Conservation (phyloP, 108 stramenopile genomes). For the Mayamaea pseudoterrestris region DNA sequence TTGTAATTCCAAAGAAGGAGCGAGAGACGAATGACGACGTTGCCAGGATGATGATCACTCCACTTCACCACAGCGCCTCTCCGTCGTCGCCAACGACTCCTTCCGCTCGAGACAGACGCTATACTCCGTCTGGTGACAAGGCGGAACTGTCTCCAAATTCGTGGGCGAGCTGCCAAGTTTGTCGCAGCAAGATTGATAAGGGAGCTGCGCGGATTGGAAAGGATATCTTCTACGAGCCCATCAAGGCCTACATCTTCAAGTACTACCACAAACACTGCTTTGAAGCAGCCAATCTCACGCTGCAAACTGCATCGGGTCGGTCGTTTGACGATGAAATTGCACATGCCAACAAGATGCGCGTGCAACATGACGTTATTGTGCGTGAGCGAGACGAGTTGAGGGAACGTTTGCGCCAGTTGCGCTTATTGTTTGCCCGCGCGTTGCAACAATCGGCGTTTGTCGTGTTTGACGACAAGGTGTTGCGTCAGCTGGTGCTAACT, state of each 20-base stretch:
- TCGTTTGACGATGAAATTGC: background rate
- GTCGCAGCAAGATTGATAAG: background rate
- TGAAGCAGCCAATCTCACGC: background rate
- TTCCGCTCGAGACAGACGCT: too few relatives aligned
- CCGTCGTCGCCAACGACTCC: too few relatives aligned
- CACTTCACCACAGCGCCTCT: too few relatives aligned
- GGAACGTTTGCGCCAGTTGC: background rate
- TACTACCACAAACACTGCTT: constrained; percentile 3
- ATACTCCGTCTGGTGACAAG: too few relatives aligned
- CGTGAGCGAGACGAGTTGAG: background rate
- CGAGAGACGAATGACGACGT: too few relatives aligned
- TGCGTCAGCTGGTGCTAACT: background rate
- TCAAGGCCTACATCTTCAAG: background rate
- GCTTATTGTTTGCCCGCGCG: background rate
- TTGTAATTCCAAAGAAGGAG: too few relatives aligned
- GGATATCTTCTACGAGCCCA: background rate
- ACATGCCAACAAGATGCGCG: background rate
- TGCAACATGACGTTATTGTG: background rate
- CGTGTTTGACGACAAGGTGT: background rate
- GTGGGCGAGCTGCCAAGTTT: background rate
- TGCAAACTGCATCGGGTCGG: background rate
- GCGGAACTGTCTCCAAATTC: background rate
- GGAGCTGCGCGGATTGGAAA: background rate
- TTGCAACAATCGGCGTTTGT: too few relatives aligned
- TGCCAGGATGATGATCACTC: too few relatives aligned